Conservation (phyloP, 805 yeast genomes). For the Nakazawaea molendinolei region DNA sequence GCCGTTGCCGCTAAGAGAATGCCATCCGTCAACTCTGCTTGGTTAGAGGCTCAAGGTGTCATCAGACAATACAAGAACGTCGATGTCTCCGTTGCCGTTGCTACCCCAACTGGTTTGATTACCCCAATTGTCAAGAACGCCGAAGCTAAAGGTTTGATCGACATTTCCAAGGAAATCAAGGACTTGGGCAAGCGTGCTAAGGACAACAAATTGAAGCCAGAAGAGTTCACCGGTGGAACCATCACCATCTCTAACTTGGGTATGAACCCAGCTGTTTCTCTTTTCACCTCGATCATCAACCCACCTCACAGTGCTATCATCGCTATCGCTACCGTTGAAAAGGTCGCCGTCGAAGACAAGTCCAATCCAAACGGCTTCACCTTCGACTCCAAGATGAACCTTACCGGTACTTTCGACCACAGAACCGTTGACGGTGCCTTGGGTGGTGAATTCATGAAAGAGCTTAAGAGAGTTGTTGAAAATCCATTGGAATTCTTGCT, state of each 20-base stretch:
- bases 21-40: conserved; percentile 90
- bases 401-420: conserved; percentile 98
- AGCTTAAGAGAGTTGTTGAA: conserved; percentile 84
- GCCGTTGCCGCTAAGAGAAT: conserved; percentile 86
- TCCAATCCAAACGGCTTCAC: conserved; percentile 87
- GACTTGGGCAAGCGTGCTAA: conserved; percentile 96
- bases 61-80: conserved; percentile 89
- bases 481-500: conserved; percentile 92
- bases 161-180: conserved; percentile 79
- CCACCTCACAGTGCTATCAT: conserved; percentile 95
- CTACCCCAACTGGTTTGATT: conserved; percentile 94
- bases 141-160: conserved; percentile 75
- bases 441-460: conserved; percentile 96
- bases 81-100: conserved; percentile 97
- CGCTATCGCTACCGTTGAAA: conserved; percentile 90
- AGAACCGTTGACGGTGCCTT: conserved; percentile 94
- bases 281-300: conserved; percentile 95
- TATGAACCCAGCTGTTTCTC: conserved; percentile 90
- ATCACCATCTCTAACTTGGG: conserved; percentile 98
- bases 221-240: conserved; percentile 99
- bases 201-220: conserved; percentile 86
- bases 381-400: conserved; percentile 83
- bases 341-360: conserved; percentile 88
- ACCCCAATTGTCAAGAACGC: conserved; percentile 94
- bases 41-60: conserved; percentile 84